These are phyloP conservation scores for Fusarium penzigii DNA, from an alignment of 2,329 filamentous ascomycete species.

Conservation along the genomic window DNA sequence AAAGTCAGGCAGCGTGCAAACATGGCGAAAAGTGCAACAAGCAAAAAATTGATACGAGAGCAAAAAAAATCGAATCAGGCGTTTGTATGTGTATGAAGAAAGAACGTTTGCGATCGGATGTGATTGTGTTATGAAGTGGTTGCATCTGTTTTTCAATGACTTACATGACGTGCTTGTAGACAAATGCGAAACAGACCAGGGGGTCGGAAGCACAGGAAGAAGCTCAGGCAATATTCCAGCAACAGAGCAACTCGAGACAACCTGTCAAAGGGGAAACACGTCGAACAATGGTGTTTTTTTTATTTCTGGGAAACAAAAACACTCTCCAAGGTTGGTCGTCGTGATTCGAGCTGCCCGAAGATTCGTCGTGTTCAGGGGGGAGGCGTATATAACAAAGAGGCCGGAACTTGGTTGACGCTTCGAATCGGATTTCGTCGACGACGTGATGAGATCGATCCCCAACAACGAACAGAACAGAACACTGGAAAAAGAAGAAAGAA, in stretches of 20 bases:
- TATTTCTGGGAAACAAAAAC: constrained; percentile 14
- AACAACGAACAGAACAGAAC: constrained; percentile 1
- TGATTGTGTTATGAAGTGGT: not conserved
- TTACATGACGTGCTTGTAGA: constrained; percentile 20
- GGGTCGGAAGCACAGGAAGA: constrained; percentile 12
- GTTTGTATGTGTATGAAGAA: not conserved
- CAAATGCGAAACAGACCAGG: constrained; percentile 14
- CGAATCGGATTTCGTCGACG: not conserved
- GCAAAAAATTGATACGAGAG: not conserved
- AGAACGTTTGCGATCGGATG: not conserved
- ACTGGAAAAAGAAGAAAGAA: constrained; percentile 5
- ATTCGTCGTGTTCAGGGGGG: constrained; percentile 5
- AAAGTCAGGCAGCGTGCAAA: too few species aligned
- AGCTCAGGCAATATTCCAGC: constrained; percentile 43
- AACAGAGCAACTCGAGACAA: constrained; percentile 32
- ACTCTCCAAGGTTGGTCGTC: constrained; percentile 5
- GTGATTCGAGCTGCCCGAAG: not conserved
- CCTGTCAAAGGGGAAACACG: constrained; percentile 11
- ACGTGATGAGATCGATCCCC: constrained; percentile 3
- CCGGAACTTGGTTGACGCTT: too few species aligned
- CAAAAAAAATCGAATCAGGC: not conserved
- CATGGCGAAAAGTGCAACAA: too few species aligned
- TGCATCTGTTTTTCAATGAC: constrained; percentile 5
- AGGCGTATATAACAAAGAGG: constrained; percentile 1
- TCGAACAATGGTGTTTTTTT: not conserved